Evolutionary conservation across 1,284 basidiomycete species (phyloP), one percentile per base, ranked within the genome.

Genomic region (Exobasidium rhododendri): DNA sequence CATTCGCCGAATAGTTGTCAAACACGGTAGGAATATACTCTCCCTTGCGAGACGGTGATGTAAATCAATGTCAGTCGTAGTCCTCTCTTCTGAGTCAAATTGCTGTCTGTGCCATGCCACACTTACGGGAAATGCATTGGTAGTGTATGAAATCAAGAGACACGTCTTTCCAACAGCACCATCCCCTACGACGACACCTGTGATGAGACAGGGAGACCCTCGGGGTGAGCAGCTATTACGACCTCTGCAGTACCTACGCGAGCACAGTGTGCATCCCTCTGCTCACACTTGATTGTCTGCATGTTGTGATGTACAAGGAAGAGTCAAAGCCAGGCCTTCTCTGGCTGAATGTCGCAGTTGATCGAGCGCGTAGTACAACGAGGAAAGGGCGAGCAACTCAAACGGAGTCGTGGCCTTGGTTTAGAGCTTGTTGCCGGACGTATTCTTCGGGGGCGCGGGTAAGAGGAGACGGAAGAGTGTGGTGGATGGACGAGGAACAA

Each of bases 1-100:
- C 94, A 83, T 93, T 82, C 24, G 79, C 82, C 13, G 90, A 91
- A 81, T 94, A 96, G 83, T 96, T 94, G 83, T 94, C 92, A 79
- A 94, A 94, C 54, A 93, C 91, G 88, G 78, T 69, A 28, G 65
- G 69, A 46, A 79, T 77, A 62, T 78, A 78, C 61, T 78, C 77
- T 50, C 77, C 73, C 69, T 72, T 28, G 26, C n/a, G 35, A 40
- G 35, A 40, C 35, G 17, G 17, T 10, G n/a, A 62, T n/a, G 11
- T 20, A 20, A 29, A 43, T 26, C 20, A 62, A 32, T 7, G 26
- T 35, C 11, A 11, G 59, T 56, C 7, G 14, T 26, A 13, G 13
- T 22, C 6, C 30, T 28, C 31, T 13, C 47, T 43, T 13, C 13
- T 4, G 2, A 22, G 2, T 28, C 13, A 24, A 32, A 26, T 44